Evolutionary conservation across 2,329 filamentous ascomycete species (phyloP), one percentile per base, ranked within the genome.

Genomic region (Aureobasidium sp.): DNA sequence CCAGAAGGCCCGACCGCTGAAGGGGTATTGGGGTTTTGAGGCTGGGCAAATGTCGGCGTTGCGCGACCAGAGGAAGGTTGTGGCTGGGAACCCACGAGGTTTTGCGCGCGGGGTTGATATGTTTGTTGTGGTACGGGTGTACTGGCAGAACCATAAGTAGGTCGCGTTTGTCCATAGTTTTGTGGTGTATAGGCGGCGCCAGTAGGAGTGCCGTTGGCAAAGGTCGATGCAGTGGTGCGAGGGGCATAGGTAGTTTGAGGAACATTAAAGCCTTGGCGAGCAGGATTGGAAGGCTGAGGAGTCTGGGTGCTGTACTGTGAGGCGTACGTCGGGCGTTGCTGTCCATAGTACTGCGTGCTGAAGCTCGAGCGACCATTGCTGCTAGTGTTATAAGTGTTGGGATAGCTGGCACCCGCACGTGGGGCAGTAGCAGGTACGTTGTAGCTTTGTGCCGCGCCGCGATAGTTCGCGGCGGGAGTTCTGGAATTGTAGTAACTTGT

Each of bases 41-140:
- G 67, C 56, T 71, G 69, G 4, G 67, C 68, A 39, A 70, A 66
- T n/a, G 65, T 65, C 2, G 70, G 70, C 10, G 70, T 72, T 5
- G 62, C 69, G 53, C 70, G 62, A 3, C 69, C 69, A 37, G 69
- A 70, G 2, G 65, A 66, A 10, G 70, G 62, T 46, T 70, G 68
- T 52, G 66, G 66, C 55, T 62, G 59, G 15, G 47, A n/a, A 6
- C 24, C 20, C 4, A 36, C 39, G 10, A 53, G 36, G 32, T 24
- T 53, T 24, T 60, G 62, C 9, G 60, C 26, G 20, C 47, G 47
- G n/a, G 47, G 13, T 24, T 52, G 59, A 3, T 62, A 44, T 1
- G 43, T 36, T n/a, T 44, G 53, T n/a, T 26, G 34, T 29, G 47
- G 26, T 13, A 43, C 52, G 24, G 51, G 62, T 15, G 62, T 39